These are phyloP conservation scores for Ophiorrhiza pumila DNA, from an alignment of 257 asterid genomes.

Conservation along the genomic window DNA sequence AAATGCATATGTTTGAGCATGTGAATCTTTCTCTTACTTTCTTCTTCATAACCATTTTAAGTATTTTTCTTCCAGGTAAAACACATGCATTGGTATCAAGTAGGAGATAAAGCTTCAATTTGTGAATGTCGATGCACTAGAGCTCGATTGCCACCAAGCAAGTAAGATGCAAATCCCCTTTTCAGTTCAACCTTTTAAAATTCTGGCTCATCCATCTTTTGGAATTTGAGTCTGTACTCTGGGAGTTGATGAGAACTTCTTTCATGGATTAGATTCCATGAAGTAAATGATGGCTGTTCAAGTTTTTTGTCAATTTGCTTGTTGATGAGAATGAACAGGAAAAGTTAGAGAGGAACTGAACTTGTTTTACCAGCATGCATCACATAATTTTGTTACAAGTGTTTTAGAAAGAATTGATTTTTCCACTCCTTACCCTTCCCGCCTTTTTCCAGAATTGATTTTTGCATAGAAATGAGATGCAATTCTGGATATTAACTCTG, in stretches of 20 bases:
- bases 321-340: not conserved
- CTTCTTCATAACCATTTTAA: not conserved
- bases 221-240: not conserved
- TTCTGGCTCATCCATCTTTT: not conserved
- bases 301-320: not conserved
- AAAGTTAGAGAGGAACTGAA: not conserved
- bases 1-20: not conserved
- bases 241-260: not conserved
- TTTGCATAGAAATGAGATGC: not conserved
- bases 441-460: too few relatives aligned
- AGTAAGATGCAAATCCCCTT: conserved; percentile 42
- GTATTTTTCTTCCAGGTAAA: conserved; percentile 55
- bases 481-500: not conserved
- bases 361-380: not conserved
- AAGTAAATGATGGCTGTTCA: not conserved
- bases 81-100: conserved; percentile 90
- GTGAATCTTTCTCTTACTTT: not conserved
- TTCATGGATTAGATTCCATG: not conserved
- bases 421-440: too few relatives aligned
- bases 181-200: not conserved
- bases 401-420: too few relatives aligned
- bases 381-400: not conserved
- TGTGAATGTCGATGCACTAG: conserved; percentile 96
- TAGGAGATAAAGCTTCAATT: conserved; percentile 68
- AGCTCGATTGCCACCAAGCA: conserved; percentile 91